Percentiles rank a stretch among this genome's conserved stretches.
phyloP scores from a whole-genome alignment of 345 rosid species.

The Mallotus nudiflorus region DNA sequence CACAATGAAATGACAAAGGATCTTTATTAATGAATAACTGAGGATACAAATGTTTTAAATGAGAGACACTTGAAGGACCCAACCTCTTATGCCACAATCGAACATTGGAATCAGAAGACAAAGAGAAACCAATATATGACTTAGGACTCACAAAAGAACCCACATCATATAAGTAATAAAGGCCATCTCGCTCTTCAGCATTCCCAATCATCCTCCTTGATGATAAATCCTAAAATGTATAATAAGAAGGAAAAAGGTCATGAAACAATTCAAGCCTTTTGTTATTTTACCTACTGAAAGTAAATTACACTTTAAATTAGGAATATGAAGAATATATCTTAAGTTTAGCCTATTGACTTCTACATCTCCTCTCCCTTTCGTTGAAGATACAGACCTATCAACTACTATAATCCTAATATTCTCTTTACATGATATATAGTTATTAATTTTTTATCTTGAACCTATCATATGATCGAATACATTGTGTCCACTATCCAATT shows the following conservation, averaged over 20 bases:
- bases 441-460: too few species aligned
- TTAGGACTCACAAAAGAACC: neutral
- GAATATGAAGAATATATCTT: too few species aligned
- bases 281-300: neutral
- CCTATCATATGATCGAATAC: too few species aligned
- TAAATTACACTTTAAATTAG: too few species aligned
- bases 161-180: neutral
- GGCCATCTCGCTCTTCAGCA: too few species aligned
- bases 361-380: too few species aligned
- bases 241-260: neutral
- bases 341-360: too few species aligned
- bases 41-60: neutral
- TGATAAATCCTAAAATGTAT: neutral
- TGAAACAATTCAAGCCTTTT: neutral
- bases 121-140: neutral
- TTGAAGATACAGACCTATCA: too few species aligned
- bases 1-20: neutral
- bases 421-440: too few species aligned
- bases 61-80: neutral
- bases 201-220: slow-evolving; percentile 4
- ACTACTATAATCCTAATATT: too few species aligned
- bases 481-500: too few species aligned
- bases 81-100: neutral
- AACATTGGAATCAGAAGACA: neutral
- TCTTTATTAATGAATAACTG: neutral